phyloP scores from a whole-genome alignment of 2,329 filamentous ascomycete species.

The Chaetomium strumarium region DNA sequence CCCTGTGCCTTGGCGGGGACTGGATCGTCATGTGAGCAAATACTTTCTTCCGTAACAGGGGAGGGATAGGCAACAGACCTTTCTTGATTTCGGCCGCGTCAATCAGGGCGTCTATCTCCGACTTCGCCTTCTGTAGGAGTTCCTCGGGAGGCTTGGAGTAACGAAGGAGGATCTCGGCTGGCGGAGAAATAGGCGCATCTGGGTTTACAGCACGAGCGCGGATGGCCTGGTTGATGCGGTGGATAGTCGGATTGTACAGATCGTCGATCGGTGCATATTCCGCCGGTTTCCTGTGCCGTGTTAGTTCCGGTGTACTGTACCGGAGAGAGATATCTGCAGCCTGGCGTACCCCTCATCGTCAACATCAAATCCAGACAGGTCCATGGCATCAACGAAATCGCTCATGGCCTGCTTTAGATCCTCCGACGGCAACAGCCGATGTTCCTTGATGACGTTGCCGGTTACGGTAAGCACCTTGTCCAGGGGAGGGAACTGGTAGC shows the following conservation, averaged over 20 bases:
- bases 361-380: slow-evolving; percentile 63
- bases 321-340: background rate
- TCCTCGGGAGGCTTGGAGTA: slow-evolving; percentile 68
- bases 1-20: slow-evolving; percentile 76
- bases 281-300: slow-evolving; percentile 32
- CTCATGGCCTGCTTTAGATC: slow-evolving; percentile 77
- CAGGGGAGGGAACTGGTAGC: slow-evolving; percentile 86
- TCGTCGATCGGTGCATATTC: slow-evolving; percentile 79
- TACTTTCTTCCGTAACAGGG: background rate
- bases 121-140: slow-evolving; percentile 52
- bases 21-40: slow-evolving; percentile 30
- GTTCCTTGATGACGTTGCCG: slow-evolving; percentile 71
- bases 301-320: slow-evolving; percentile 1
- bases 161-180: slow-evolving; percentile 59
- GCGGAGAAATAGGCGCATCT: slow-evolving; percentile 54
- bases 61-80: slow-evolving; percentile 39
- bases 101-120: slow-evolving; percentile 59
- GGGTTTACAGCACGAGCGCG: slow-evolving; percentile 74
- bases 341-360: slow-evolving; percentile 66
- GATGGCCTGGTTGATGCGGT: slow-evolving; percentile 81
- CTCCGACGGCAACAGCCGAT: slow-evolving; percentile 73
- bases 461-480: slow-evolving; percentile 84
- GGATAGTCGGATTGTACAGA: slow-evolving; percentile 77
- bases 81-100: slow-evolving; percentile 75
- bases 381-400: slow-evolving; percentile 89